Evolutionary conservation across 2,329 filamentous ascomycete species (phyloP), one percentile per base, ranked within the genome.

Genomic region (Rachicladosporium sp.): DNA sequence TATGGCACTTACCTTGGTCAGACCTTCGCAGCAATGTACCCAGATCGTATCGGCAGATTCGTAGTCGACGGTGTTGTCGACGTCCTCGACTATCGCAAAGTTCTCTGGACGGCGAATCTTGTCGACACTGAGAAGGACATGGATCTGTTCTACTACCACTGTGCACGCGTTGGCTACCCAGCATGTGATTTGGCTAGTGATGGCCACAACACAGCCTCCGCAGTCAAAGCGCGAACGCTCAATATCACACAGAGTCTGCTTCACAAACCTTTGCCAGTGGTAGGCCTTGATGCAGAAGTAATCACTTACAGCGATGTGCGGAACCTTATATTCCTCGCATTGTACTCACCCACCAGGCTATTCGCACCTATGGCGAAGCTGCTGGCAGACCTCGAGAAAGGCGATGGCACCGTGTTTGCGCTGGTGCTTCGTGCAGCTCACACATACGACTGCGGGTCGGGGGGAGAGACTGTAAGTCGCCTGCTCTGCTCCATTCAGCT

Each of bases 41-140:
- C 62, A 3, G 53, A 58, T n/a, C 43, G 58, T 4, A 52, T 65
- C 3, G 53, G 52, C 0, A 50, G 56, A 11, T 47, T 64, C 29
- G 53, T 62, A 7, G 49, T 71, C 1, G 69, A 72, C 44, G 68
- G 66, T 6, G 64, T 70, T 3, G 62, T 67, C 3, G 63, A 67
- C 39, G 50, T 57, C 2, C 48, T 57, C 41, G 61, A 55, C 43
- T 66, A 62, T 41, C 38, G 37, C 27, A 43, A 52, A 10, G 53
- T 51, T 4, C 47, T 61, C 4, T 65, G 62, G 38, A 57, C 56
- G 10, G 56, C 61, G 35, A 66, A 61, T 43, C 50, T 70, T 4
- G 36, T 56, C 8, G 65, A 70, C 43, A 59, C 63, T 3, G 65
- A 70, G 40, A 64, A 63, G 27, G 59, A 54, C 19, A 55, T 69